Percentiles rank a stretch among this genome's conserved stretches.
Evolutionary conservation across 1,284 basidiomycete genomes (phyloP).

Genomic region (Puccinia polysora): DNA sequence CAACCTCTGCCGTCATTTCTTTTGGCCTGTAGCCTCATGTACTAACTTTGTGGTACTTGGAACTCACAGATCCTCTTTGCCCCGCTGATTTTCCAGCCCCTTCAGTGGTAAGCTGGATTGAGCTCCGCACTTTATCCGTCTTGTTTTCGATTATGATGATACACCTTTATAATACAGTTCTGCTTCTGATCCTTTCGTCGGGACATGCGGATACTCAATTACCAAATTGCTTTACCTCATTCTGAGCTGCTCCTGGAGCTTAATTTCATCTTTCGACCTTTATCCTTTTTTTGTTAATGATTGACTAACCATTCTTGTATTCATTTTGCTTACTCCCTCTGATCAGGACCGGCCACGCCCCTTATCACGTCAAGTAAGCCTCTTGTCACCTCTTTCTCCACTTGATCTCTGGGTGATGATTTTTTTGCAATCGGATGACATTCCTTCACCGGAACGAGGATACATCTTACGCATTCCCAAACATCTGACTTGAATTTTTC

Average conservation of each 20-base stretch:
- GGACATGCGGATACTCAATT: slow-evolving; percentile 31
- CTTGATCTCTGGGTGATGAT: neutral
- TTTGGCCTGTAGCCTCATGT: neutral
- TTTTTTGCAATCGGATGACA: neutral
- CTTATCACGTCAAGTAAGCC: too few relatives aligned
- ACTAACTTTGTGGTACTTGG: too few relatives aligned
- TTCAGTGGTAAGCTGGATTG: too few relatives aligned
- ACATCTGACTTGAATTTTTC: slow-evolving; percentile 9
- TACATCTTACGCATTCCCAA: slow-evolving; percentile 8
- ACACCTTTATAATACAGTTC: slow-evolving; percentile 16
- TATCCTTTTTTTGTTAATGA: neutral
- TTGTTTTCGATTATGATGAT: slow-evolving; percentile 18
- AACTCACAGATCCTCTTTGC: too few relatives aligned
- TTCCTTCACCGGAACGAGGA: neutral
- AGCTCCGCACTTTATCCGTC: too few relatives aligned
- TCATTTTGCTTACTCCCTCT: neutral
- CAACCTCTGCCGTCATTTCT: neutral
- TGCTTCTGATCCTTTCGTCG: slow-evolving; percentile 29
- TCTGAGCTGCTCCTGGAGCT: neutral
- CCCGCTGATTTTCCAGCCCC: too few relatives aligned
- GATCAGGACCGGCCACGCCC: too few relatives aligned
- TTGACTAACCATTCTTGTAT: too few relatives aligned
- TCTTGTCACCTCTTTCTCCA: neutral
- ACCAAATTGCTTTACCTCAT: slow-evolving; percentile 34
- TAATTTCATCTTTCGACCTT: too few relatives aligned